Evolutionary conservation across 2,329 filamentous ascomycete species (phyloP).

Genomic region (Lecanosticta acicola): DNA sequence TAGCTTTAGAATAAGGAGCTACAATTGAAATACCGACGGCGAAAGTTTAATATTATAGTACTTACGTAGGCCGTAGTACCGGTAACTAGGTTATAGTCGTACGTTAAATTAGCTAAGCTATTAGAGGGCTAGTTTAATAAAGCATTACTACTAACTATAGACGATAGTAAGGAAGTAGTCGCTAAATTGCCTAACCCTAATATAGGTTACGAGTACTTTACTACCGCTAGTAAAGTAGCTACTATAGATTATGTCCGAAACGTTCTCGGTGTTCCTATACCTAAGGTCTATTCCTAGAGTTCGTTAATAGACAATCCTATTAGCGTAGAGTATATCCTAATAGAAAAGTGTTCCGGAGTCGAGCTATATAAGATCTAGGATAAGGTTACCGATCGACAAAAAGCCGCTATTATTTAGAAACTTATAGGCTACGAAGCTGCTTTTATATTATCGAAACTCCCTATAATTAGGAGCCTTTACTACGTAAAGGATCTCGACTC

Average conservation of each 20-base stretch:
- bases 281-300: slow-evolving; percentile 9
- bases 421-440: slow-evolving; percentile 8
- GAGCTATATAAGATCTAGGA: slow-evolving; percentile 8
- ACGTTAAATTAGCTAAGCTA: slow-evolving; percentile 27
- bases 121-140: slow-evolving; percentile 36
- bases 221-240: slow-evolving; percentile 30
- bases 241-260: slow-evolving; percentile 8
- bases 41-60: slow-evolving; percentile 29
- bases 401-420: slow-evolving; percentile 8
- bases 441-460: slow-evolving; percentile 4
- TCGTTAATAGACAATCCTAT: slow-evolving; percentile 4
- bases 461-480: slow-evolving; percentile 6
- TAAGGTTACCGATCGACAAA: slow-evolving; percentile 4
- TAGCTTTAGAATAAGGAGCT: slow-evolving; percentile 10
- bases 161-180: slow-evolving; percentile 32
- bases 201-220: slow-evolving; percentile 32
- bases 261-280: slow-evolving; percentile 7
- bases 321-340: slow-evolving; percentile 9
- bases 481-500: slow-evolving; percentile 5
- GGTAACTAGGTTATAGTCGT: slow-evolving; percentile 25
- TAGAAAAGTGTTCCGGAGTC: slow-evolving; percentile 5
- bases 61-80: slow-evolving; percentile 26
- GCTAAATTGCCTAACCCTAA: slow-evolving; percentile 37
- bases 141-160: slow-evolving; percentile 33
- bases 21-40: slow-evolving; percentile 1